Conservation (phyloP, 352 stramenopile species). For the Aphanomyces euteiches region DNA sequence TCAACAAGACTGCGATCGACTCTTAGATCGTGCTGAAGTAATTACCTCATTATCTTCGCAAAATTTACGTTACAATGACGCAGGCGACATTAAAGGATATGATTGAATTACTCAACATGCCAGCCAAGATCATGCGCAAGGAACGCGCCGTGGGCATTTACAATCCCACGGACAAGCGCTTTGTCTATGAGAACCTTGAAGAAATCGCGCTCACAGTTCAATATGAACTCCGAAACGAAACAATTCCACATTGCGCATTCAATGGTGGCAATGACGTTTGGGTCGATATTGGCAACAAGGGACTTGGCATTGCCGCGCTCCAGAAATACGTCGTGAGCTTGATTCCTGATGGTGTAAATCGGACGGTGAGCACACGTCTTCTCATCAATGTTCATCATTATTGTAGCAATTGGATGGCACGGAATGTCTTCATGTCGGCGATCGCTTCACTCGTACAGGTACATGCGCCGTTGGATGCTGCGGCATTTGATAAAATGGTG, state of each 20-base stretch:
- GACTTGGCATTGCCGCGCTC: constrained; percentile 89
- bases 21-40: constrained; percentile 83
- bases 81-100: constrained; percentile 67
- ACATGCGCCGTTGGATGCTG: not conserved
- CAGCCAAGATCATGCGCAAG: constrained; percentile 87
- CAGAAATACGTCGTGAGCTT: constrained; percentile 80
- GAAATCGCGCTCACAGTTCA: constrained; percentile 92
- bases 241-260: constrained; percentile 93
- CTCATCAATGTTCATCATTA: not conserved
- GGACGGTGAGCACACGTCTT: not conserved
- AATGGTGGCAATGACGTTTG: constrained; percentile 95
- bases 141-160: constrained; percentile 92
- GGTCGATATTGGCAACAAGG: constrained; percentile 97
- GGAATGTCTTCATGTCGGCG: constrained; percentile 93
- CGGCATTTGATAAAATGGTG: not conserved
- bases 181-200: constrained; percentile 90
- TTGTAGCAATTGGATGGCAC: constrained; percentile 37
- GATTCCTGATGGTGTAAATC: constrained; percentile 41
- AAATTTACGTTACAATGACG: not conserved
- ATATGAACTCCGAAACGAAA: constrained; percentile 68
- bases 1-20: constrained; percentile 61
- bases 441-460: constrained; percentile 82
- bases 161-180: constrained; percentile 70
- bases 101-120: constrained; percentile 77
- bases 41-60: not conserved